Evolutionary conservation across 768 basidiomycete species (phyloP).

Genomic region (Coprinopsis marcescibilis): DNA sequence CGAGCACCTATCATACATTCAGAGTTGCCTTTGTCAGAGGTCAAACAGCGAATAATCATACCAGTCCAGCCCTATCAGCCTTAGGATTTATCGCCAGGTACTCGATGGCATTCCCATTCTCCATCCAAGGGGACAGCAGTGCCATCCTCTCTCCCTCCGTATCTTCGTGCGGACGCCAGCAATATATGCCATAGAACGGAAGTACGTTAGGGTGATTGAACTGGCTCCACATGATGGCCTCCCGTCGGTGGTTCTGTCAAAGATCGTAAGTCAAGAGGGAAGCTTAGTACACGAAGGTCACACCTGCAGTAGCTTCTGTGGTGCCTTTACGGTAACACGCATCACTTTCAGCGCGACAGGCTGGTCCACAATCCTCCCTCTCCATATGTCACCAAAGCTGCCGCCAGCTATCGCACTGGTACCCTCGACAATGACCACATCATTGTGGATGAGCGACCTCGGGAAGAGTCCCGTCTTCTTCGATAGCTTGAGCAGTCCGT

Average conservation of each 20-base stretch:
- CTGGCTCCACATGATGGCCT: constrained; percentile 14
- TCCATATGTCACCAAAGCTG: background rate
- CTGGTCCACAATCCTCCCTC: background rate
- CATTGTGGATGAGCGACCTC: background rate
- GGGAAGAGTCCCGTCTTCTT: background rate
- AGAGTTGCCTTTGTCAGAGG: background rate
- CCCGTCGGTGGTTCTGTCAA: background rate
- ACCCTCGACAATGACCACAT: background rate
- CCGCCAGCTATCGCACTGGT: background rate
- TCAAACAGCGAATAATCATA: background rate
- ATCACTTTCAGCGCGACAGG: constrained; percentile 2
- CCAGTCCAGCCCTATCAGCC: constrained; percentile 4
- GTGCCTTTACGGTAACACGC: background rate
- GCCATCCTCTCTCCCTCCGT: constrained; percentile 5
- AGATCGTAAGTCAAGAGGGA: background rate
- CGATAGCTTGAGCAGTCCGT: constrained; percentile 1
- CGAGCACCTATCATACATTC: constrained; percentile 5
- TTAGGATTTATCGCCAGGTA: constrained; percentile 9
- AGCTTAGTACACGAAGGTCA: background rate
- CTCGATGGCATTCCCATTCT: constrained; percentile 12
- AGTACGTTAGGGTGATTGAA: constrained; percentile 12
- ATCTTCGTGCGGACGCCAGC: constrained; percentile 4
- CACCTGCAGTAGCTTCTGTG: background rate
- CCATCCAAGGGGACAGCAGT: constrained; percentile 14
- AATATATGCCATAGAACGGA: constrained; percentile 14